Evolutionary conservation across 805 yeast genomes (phyloP), one percentile per base, ranked within the genome.

Genomic region (Wickerhamiella dianesei): DNA sequence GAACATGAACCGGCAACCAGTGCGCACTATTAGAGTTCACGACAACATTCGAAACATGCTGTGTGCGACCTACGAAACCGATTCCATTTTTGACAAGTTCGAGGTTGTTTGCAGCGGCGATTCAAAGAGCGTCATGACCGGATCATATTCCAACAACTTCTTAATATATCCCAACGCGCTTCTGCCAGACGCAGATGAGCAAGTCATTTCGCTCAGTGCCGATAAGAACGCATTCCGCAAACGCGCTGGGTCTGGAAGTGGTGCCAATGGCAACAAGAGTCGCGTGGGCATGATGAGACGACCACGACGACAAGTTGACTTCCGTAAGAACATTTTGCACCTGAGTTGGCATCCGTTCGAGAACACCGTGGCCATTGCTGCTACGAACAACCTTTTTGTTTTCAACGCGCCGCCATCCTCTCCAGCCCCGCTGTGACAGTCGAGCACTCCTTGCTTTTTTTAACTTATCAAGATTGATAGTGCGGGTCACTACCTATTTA

Each of bases 271-370:
- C 37, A 44, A n/a, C n/a, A n/a, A 49, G 52, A 48, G 45, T 21
- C 63, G 61, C 51, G 65, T 62, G 56, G 63, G 58, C 55, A 69
- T 74, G 78, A 65, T 70, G 68, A 64, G 77, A 52, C 73, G 82
- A 61, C 72, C 76, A 45, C 77, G 78, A 59, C 87, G 80, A 59
- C 75, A 78, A 54, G 83, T 88, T 55, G 97, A 94, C 67, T 92
- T 88, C 71, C 86, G 88, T 66, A 89, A 88, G 73, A 81, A 85
- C 65, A 88, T 92, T 50, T 72, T 89, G 65, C 97, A 92, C 67
- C 73, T 87, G 65, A 86, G 96, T 64, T 92, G 99, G 98, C 98
- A 92, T 71, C 98, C 99, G 53, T 73, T 72, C 56, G 98, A 94
- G 68, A 86, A 92, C 68, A 80, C 92, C 45, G 95, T 92, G 56